phyloP scores from a whole-genome alignment of 2,329 filamentous ascomycete species.

The Didymella arachidicola region DNA sequence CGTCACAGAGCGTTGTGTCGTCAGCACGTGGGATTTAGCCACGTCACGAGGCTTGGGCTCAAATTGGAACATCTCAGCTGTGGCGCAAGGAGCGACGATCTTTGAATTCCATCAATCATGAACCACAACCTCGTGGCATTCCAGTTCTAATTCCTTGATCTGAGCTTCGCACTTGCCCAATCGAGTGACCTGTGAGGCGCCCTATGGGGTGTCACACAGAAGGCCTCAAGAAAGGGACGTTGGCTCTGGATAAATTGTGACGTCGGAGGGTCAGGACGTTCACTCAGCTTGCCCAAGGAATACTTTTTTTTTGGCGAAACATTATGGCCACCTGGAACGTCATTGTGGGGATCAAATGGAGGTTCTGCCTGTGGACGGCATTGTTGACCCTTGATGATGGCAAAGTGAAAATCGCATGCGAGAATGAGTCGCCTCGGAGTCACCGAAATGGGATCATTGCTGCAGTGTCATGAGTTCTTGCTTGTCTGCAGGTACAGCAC shows the following conservation, averaged over 20 bases:
- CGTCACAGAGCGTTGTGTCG: constrained; percentile 21
- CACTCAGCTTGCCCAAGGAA: not conserved
- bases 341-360: constrained; percentile 23
- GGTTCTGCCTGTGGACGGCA: constrained; percentile 17
- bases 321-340: constrained; percentile 11
- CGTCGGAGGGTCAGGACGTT: constrained; percentile 15
- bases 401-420: constrained; percentile 12
- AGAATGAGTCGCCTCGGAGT: constrained; percentile 10
- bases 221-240: not conserved
- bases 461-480: constrained; percentile 2
- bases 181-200: constrained; percentile 24
- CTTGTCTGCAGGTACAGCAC: constrained; percentile 38
- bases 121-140: not conserved
- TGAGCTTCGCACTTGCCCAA: constrained; percentile 12
- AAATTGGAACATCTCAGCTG: constrained; percentile 14
- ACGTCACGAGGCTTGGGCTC: constrained; percentile 33
- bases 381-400: constrained; percentile 20
- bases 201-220: constrained; percentile 5
- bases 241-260: constrained; percentile 19
- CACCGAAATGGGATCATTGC: not conserved
- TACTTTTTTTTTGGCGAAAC: not conserved
- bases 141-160: constrained; percentile 15
- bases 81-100: constrained; percentile 21
- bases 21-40: constrained; percentile 29
- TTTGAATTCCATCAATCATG: constrained; percentile 13